phyloP scores from a whole-genome alignment of 257 asterid genomes.

The Euphrasia confusa region DNA sequence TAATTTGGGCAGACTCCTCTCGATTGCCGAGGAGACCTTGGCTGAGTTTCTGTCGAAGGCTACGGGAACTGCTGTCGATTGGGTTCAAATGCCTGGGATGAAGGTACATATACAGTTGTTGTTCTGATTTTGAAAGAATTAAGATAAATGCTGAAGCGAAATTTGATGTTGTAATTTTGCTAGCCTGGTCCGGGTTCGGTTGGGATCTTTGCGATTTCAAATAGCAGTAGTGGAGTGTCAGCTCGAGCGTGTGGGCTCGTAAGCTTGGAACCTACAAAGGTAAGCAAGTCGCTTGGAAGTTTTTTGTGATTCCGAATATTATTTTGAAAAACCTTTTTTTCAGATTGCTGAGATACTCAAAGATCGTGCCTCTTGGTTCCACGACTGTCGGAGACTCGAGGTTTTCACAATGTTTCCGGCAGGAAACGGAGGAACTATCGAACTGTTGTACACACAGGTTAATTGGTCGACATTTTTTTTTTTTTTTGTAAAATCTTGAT shows the following conservation, averaged over 20 bases:
- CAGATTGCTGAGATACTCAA: slow-evolving; percentile 97
- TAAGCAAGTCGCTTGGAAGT: slow-evolving; percentile 13
- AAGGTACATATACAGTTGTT: slow-evolving; percentile 43
- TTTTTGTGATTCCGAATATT: no score
- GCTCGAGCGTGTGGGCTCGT: slow-evolving; percentile 99
- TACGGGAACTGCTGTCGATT: slow-evolving; percentile 99
- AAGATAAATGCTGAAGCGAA: background rate
- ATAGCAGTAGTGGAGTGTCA: slow-evolving; percentile 90
- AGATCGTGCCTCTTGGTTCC: slow-evolving; percentile 94
- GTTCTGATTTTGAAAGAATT: no score
- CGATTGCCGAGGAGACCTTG: slow-evolving; percentile 97
- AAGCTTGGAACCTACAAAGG: slow-evolving; percentile 92
- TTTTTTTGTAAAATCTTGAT: no score
- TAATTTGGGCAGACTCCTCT: slow-evolving; percentile 80
- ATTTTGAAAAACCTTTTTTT: background rate
- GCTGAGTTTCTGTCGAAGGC: slow-evolving; percentile 99
- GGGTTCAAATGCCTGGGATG: slow-evolving; percentile 99
- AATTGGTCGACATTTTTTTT: background rate
- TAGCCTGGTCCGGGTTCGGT: slow-evolving; percentile 99
- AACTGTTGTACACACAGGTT: slow-evolving; percentile 87
- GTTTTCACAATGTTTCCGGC: slow-evolving; percentile 88
- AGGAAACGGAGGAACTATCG: slow-evolving; percentile 92
- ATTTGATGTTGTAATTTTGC: slow-evolving; percentile 9
- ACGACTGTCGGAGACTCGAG: slow-evolving; percentile 91
- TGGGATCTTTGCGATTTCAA: slow-evolving; percentile 98